phyloP scores from a whole-genome alignment of 257 asterid species.

The Eustoma russellianum region DNA sequence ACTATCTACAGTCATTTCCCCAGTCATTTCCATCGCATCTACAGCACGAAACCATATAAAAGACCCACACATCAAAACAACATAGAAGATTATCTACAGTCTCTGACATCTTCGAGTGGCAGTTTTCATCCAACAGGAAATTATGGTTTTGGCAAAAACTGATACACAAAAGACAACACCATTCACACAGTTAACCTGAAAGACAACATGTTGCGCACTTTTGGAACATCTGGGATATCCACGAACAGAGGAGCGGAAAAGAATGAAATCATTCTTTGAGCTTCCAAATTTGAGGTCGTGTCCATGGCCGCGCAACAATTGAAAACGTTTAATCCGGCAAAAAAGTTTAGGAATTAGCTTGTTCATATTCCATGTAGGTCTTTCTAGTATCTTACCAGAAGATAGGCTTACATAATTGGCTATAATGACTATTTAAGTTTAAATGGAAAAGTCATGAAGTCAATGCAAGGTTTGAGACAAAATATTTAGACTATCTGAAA shows the following conservation, averaged over 20 bases:
- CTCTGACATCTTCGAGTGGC: constrained; percentile 19
- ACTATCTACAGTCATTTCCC: too few relatives aligned
- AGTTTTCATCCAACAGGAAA: too few relatives aligned
- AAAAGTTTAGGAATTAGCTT: constrained; percentile 6
- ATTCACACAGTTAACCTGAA: constrained; percentile 53
- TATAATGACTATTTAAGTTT: background rate
- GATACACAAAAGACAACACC: background rate
- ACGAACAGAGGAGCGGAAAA: constrained; percentile 84
- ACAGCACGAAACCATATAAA: constrained; percentile 1
- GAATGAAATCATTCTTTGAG: constrained; percentile 76
- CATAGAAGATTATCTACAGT: constrained; percentile 23
- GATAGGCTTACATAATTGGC: background rate
- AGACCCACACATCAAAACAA: background rate
- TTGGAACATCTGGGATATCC: constrained; percentile 91
- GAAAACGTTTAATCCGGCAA: constrained; percentile 70
- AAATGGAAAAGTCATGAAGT: background rate
- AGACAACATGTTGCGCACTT: constrained; percentile 87
- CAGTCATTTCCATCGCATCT: too few relatives aligned
- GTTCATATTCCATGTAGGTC: background rate
- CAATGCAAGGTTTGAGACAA: too few relatives aligned
- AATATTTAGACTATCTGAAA: background rate
- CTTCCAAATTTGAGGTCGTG: constrained; percentile 78
- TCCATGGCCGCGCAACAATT: constrained; percentile 65
- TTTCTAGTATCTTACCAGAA: background rate
- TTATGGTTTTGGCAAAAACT: background rate